These are phyloP conservation scores for Cinnamomum micranthum DNA, from an alignment of 164 flowering plant genomes.

Conservation along the genomic window DNA sequence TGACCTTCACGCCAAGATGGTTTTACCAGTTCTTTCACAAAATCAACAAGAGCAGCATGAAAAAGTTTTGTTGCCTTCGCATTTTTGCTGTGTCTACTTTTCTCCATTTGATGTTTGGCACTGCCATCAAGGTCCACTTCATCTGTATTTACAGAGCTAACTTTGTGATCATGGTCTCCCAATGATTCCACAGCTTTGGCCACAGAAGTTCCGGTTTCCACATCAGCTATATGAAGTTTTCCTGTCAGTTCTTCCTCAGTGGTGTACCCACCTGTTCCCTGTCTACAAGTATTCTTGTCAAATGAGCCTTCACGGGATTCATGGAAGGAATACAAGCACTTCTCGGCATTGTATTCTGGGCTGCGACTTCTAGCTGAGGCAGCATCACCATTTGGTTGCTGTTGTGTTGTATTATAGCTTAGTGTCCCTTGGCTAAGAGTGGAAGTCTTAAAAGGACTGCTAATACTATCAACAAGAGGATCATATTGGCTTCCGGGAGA, in stretches of 20 bases:
- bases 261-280: slow-evolving; percentile 14
- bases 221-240: slow-evolving; percentile 22
- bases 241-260: slow-evolving; percentile 27
- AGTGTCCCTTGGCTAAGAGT: slow-evolving; percentile 17
- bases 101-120: slow-evolving; percentile 22
- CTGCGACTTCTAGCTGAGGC: slow-evolving; percentile 10
- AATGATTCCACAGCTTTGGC: slow-evolving; percentile 25
- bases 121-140: slow-evolving; percentile 13
- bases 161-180: slow-evolving; percentile 14
- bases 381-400: slow-evolving; percentile 26
- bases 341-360: slow-evolving; percentile 22
- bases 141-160: slow-evolving; percentile 21
- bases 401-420: slow-evolving; percentile 15
- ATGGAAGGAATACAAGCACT: slow-evolving; percentile 15
- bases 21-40: slow-evolving; percentile 68
- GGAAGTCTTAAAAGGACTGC: slow-evolving; percentile 30
- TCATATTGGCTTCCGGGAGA: slow-evolving; percentile 54
- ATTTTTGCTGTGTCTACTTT: slow-evolving; percentile 33
- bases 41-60: slow-evolving; percentile 67
- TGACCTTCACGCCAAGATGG: slow-evolving; percentile 84
- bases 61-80: slow-evolving; percentile 49
- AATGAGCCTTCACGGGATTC: slow-evolving; percentile 11
- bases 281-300: slow-evolving; percentile 20
- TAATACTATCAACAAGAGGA: slow-evolving; percentile 67
- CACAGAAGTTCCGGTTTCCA: slow-evolving; percentile 15